A percentile compares a stretch with the other conserved stretches of the same genome.
Conservation (phyloP, 2,329 filamentous ascomycete species). For the Nigrospora osmanthi region DNA sequence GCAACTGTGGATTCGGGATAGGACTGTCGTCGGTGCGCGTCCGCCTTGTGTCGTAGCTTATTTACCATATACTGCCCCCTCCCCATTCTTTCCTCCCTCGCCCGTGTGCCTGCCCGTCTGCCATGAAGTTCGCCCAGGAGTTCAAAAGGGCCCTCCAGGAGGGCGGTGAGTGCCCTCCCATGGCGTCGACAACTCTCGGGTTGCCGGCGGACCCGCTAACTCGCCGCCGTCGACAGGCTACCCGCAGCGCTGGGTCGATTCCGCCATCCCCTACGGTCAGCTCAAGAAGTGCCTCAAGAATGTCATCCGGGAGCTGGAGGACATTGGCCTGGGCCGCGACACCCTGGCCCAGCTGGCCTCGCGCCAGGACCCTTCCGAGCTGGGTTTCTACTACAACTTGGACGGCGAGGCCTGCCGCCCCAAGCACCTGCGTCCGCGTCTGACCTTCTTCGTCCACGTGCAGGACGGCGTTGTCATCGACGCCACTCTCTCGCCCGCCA, state of each 20-base stretch:
- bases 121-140: slow-evolving; percentile 81
- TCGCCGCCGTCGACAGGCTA: slow-evolving; percentile 41
- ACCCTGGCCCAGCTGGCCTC: slow-evolving; percentile 60
- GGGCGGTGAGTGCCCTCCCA: slow-evolving; percentile 34
- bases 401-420: slow-evolving; percentile 36
- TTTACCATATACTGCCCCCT: background rate
- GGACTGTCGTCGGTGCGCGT: too few species aligned
- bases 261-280: slow-evolving; percentile 74
- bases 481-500: slow-evolving; percentile 58
- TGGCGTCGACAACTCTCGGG: background rate
- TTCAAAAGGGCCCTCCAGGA: slow-evolving; percentile 63
- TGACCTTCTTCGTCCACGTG: slow-evolving; percentile 63
- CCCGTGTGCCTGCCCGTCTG: too few species aligned
- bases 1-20: too few species aligned
- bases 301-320: slow-evolving; percentile 62
- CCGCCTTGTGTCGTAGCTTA: background rate
- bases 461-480: slow-evolving; percentile 60
- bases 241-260: slow-evolving; percentile 62
- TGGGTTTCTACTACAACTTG: slow-evolving; percentile 44
- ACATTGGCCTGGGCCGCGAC: slow-evolving; percentile 63
- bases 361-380: slow-evolving; percentile 25
- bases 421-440: slow-evolving; percentile 52
- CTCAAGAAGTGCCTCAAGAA: slow-evolving; percentile 86
- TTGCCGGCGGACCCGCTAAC: background rate
- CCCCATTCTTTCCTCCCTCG: background rate